Evolutionary conservation across 108 stramenopile genomes (phyloP), one percentile per base, ranked within the genome.

Genomic region (Nannochloropsis oceanica): DNA sequence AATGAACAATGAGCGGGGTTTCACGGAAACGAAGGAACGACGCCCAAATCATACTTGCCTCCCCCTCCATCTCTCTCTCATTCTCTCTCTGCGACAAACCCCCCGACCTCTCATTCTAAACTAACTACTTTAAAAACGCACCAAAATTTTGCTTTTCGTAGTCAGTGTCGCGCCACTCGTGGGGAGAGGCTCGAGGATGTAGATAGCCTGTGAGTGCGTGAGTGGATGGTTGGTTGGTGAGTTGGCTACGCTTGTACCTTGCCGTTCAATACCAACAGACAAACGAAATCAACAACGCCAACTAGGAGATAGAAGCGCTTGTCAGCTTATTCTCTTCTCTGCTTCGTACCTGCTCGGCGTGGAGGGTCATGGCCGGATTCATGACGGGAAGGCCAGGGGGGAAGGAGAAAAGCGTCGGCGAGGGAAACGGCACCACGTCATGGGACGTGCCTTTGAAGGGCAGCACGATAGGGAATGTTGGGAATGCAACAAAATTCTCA

Each of bases 371-470:
- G 0, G 59, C 59, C 22, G 59, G 59, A 9, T 73, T 73, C 59
- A 73, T 73, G 59, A 73, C 59, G n/a, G 59, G 59, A n/a, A 73
- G 59, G 7, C 59, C 59, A n/a, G 59, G 59, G 59, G 59, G 59
- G n/a, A 73, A 73, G 59, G 59, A 73, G n/a, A 73, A 73, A 73
- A 73, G 59, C 42, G 85, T 80, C 27, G 80, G 80, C 13, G 85
- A 85, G 22, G 88, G 88, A 81, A 89, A 89, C 22, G 87, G 85
- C 24, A 89, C 88, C 13, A 89, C 85, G 34, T 87, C 88, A 24
- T 88, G 88, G 1, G 87, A 88, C 22, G 44, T 27, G 43, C 88
- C 88, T 81, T 89, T 89, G 87, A 88, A 89, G 24, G 86, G 84
- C 27, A 89, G 82, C 27, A 81, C 87, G 18, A 89, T 82, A 8